Evolutionary conservation across 495 filamentous ascomycete species (phyloP).

Genomic region (Penicillium cinerascens): DNA sequence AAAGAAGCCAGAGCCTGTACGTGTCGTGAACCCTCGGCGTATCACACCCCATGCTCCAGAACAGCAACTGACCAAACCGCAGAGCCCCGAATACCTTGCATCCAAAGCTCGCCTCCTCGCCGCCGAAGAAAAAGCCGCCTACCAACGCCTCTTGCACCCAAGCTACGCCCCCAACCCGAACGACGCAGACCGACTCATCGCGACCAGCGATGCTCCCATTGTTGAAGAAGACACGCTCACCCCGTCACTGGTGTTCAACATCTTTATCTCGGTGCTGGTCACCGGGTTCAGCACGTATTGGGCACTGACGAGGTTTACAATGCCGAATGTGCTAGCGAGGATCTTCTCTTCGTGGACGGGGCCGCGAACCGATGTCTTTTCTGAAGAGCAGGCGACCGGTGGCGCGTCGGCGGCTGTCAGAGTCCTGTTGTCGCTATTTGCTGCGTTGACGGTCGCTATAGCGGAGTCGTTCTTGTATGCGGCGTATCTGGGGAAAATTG

Average conservation of each 20-base stretch:
- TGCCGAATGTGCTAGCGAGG: conserved; percentile 29
- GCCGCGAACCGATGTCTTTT: conserved; percentile 27
- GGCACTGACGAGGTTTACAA: conserved; percentile 53
- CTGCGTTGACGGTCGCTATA: conserved; percentile 61
- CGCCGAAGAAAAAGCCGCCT: conserved; percentile 73
- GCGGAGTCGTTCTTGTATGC: conserved; percentile 87
- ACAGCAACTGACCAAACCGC: conserved; percentile 10
- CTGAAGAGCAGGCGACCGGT: not conserved
- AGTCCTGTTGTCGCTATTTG: conserved; percentile 39
- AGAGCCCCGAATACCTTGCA: conserved; percentile 85
- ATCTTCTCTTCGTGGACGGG: conserved; percentile 63
- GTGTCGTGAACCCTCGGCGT: conserved; percentile 15
- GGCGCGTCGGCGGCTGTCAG: conserved; percentile 35
- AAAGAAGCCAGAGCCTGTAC: conserved; percentile 74
- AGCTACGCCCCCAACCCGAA: conserved; percentile 39
- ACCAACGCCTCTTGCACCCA: conserved; percentile 66
- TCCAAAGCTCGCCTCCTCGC: conserved; percentile 80
- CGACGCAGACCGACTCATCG: conserved; percentile 33
- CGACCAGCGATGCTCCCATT: not conserved
- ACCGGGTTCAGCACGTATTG: conserved; percentile 47
- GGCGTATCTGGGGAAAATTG: conserved; percentile 76
- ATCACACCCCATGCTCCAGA: too few species aligned
- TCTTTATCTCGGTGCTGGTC: conserved; percentile 45
- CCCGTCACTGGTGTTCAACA: conserved; percentile 44
- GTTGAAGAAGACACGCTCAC: conserved; percentile 34